Conservation (phyloP, 2,329 filamentous ascomycete species). For the Penicillium sumatraense region DNA sequence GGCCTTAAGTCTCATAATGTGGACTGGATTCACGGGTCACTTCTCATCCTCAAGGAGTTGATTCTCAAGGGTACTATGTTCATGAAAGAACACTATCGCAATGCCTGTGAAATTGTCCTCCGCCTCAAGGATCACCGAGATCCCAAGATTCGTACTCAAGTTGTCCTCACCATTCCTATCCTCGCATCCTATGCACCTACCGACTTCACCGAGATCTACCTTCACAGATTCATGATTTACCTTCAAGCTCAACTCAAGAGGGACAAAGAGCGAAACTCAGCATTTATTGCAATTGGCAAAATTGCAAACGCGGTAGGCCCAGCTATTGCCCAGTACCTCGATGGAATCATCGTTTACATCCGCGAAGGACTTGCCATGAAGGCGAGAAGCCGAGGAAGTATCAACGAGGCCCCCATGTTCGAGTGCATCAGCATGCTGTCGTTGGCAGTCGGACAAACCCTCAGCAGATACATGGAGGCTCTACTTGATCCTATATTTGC, state of each 20-base stretch:
- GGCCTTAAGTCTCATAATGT: slow-evolving; percentile 81
- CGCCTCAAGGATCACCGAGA: slow-evolving; percentile 94
- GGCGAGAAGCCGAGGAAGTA: slow-evolving; percentile 64
- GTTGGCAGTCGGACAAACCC: slow-evolving; percentile 89
- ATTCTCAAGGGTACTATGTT: slow-evolving; percentile 97
- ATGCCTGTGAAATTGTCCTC: slow-evolving; percentile 90
- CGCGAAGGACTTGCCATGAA: slow-evolving; percentile 85
- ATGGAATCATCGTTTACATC: slow-evolving; percentile 91
- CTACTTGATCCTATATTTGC: slow-evolving; percentile 95
- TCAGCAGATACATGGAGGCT: slow-evolving; percentile 98
- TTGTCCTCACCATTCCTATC: slow-evolving; percentile 88
- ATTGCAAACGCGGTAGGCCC: slow-evolving; percentile 96
- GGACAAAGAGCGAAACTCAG: slow-evolving; percentile 90
- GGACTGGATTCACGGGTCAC: slow-evolving; percentile 90
- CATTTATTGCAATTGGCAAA: slow-evolving; percentile 93
- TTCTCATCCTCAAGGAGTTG: slow-evolving; percentile 89
- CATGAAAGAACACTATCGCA: slow-evolving; percentile 93
- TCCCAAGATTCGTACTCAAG: slow-evolving; percentile 81
- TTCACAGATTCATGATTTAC: slow-evolving; percentile 97
- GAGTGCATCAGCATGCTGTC: slow-evolving; percentile 97
- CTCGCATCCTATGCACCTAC: slow-evolving; percentile 89
- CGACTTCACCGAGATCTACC: slow-evolving; percentile 83
- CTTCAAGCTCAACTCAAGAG: slow-evolving; percentile 92
- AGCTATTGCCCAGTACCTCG: slow-evolving; percentile 91
- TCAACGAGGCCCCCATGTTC: slow-evolving; percentile 78